A percentile compares a stretch with the other conserved stretches of the same genome.
Conservation (phyloP, 495 filamentous ascomycete species). For the Hyphodiscus hymeniophilus region DNA sequence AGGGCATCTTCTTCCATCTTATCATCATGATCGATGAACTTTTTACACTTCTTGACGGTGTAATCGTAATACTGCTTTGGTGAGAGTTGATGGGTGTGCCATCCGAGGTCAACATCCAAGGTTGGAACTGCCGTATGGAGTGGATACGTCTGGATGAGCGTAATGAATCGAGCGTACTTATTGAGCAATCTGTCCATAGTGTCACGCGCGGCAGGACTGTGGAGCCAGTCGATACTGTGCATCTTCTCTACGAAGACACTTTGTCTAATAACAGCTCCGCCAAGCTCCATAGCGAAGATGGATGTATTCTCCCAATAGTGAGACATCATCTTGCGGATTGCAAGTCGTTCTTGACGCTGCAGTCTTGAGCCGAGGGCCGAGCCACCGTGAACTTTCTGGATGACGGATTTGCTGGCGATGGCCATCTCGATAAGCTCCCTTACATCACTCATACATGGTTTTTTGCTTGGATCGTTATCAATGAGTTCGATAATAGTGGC, state of each 20-base stretch:
- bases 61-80: slow-evolving; percentile 56
- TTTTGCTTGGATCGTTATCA: slow-evolving; percentile 11
- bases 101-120: slow-evolving; percentile 80
- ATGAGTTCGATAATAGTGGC: slow-evolving; percentile 27
- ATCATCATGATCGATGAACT: slow-evolving; percentile 81
- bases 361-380: slow-evolving; percentile 6
- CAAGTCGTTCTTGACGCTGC: slow-evolving; percentile 31
- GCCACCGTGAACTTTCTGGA: slow-evolving; percentile 13
- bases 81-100: slow-evolving; percentile 63
- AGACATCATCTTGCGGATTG: slow-evolving; percentile 66
- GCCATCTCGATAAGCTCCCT: slow-evolving; percentile 34
- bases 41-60: slow-evolving; percentile 30
- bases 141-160: slow-evolving; percentile 51
- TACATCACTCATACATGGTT: slow-evolving; percentile 35
- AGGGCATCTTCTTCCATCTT: slow-evolving; percentile 62
- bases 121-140: slow-evolving; percentile 63
- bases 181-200: slow-evolving; percentile 60
- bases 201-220: slow-evolving; percentile 49
- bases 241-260: slow-evolving; percentile 77
- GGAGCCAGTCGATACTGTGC: slow-evolving; percentile 69
- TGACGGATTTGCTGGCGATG: slow-evolving; percentile 20
- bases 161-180: slow-evolving; percentile 65
- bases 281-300: slow-evolving; percentile 64
- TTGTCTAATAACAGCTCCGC: slow-evolving; percentile 74
- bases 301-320: slow-evolving; percentile 72